A percentile compares a stretch with the other conserved stretches of the same genome.
These are phyloP conservation scores for Leptosphaerulina australis DNA, from an alignment of 2,329 filamentous ascomycete genomes.

Conservation along the genomic window DNA sequence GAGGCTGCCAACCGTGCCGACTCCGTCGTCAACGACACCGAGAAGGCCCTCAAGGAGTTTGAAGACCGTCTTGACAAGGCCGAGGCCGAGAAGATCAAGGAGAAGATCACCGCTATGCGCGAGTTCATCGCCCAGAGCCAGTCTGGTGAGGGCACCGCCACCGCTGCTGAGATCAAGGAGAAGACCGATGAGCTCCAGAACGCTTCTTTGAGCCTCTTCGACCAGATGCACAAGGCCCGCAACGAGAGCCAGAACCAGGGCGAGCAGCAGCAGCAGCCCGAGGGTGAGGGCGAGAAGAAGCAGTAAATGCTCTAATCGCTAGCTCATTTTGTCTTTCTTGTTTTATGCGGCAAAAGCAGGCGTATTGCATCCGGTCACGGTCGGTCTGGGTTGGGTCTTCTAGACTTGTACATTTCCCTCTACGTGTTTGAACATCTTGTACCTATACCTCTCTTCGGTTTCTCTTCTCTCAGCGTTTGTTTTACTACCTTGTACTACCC, in stretches of 20 bases:
- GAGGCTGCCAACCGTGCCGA: conserved; percentile 98
- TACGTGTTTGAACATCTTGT: conserved; percentile 38
- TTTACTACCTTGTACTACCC: conserved; percentile 39
- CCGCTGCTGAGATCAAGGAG: conserved; percentile 92
- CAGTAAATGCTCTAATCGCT: conserved; percentile 50
- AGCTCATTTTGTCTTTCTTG: conserved; percentile 30
- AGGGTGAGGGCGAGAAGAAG: conserved; percentile 76
- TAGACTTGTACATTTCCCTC: conserved; percentile 44
- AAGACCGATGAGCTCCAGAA: conserved; percentile 98
- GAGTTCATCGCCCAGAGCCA: conserved; percentile 95
- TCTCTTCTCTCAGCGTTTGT: conserved; percentile 40
- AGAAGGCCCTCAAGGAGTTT: conserved; percentile 97
- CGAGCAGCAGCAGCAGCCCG: conserved; percentile 51
- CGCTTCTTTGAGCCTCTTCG: conserved; percentile 93
- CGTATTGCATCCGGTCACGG: conserved; percentile 47
- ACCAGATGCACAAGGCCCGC: conserved; percentile 99
- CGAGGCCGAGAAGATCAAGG: conserved; percentile 88
- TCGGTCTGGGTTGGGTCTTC: conserved; percentile 36
- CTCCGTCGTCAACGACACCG: conserved; percentile 94
- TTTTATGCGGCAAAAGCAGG: conserved; percentile 44
- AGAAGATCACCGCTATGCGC: conserved; percentile 86
- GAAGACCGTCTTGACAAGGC: conserved; percentile 96
- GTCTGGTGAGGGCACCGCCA: conserved; percentile 83
- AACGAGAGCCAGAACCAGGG: conserved; percentile 61
- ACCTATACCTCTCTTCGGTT: conserved; percentile 45